These are phyloP conservation scores for Xylariales sp. DNA, from an alignment of 2,329 filamentous ascomycete species.

Conservation along the genomic window DNA sequence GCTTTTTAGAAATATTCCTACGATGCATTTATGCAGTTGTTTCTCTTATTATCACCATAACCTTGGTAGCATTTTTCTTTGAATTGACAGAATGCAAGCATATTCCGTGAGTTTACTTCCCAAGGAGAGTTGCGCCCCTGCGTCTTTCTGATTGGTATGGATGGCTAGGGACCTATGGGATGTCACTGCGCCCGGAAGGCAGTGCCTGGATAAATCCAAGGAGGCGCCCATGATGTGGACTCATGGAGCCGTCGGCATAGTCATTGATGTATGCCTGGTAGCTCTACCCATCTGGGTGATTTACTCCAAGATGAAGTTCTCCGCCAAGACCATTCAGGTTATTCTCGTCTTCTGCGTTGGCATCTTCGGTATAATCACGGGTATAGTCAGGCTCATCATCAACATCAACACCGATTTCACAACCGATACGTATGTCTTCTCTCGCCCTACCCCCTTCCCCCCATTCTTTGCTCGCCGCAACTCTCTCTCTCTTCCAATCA, in stretches of 20 bases:
- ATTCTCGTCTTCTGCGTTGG: conserved; percentile 33
- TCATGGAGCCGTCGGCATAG: not conserved
- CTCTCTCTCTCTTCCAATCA: too few relatives aligned
- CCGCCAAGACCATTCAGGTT: conserved; percentile 26
- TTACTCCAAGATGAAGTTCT: conserved; percentile 29
- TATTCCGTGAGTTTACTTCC: not conserved
- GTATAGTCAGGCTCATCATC: conserved; percentile 32
- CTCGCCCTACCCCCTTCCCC: too few relatives aligned
- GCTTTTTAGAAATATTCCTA: conserved; percentile 2
- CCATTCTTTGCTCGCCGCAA: too few relatives aligned
- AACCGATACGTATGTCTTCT: conserved; percentile 16
- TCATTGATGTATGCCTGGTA: conserved; percentile 29
- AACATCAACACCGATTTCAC: conserved; percentile 25
- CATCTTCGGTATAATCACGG: conserved; percentile 30
- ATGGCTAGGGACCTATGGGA: conserved; percentile 3
- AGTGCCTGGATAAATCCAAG: conserved; percentile 4
- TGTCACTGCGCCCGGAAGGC: conserved; percentile 1
- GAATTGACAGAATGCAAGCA: conserved; percentile 13
- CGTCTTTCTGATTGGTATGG: too few relatives aligned
- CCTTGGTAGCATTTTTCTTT: conserved; percentile 10
- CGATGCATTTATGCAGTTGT: conserved; percentile 8
- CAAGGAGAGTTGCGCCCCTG: too few relatives aligned
- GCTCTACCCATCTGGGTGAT: conserved; percentile 32
- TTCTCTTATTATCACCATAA: conserved; percentile 7
- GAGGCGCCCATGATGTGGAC: conserved; percentile 6